A percentile compares a stretch with the other conserved stretches of the same genome.
Evolutionary conservation across 176 grass and related monocot genomes (phyloP).

Genomic region (Calamus simplicifolius): DNA sequence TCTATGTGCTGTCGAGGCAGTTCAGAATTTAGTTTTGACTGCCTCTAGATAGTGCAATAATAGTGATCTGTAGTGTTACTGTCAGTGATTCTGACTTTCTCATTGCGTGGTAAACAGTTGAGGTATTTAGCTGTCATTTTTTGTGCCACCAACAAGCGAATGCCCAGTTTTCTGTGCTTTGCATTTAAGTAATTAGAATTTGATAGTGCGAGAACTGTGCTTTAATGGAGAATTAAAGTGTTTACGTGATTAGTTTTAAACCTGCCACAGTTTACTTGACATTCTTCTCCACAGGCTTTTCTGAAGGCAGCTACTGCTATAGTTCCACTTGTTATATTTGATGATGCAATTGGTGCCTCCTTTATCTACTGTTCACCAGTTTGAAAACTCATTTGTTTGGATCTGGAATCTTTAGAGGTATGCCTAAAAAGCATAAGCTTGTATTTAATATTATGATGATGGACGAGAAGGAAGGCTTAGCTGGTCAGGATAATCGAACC

Average conservation of each 20-base stretch:
- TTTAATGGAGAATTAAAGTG: constrained; percentile 44
- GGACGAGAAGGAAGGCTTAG: constrained; percentile 34
- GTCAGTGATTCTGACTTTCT: too few relatives aligned
- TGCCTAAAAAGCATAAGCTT: constrained; percentile 86
- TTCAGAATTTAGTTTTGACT: too few relatives aligned
- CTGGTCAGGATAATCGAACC: constrained; percentile 29
- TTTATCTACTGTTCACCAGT: constrained; percentile 99
- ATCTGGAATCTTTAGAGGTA: constrained; percentile 98
- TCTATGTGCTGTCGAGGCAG: too few relatives aligned
- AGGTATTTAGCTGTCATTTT: not conserved
- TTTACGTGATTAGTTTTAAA: constrained; percentile 72
- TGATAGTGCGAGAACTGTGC: constrained; percentile 15
- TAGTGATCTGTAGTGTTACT: too few relatives aligned
- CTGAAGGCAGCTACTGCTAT: constrained; percentile 89
- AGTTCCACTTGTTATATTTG: constrained; percentile 99
- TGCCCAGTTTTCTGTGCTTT: too few relatives aligned
- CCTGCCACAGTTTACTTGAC: constrained; percentile 96
- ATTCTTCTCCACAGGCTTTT: constrained; percentile 99
- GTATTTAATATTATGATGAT: constrained; percentile 41
- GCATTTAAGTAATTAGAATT: too few relatives aligned
- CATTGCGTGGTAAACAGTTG: too few relatives aligned
- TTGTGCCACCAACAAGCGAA: not conserved
- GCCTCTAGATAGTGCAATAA: too few relatives aligned
- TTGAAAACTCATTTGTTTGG: constrained; percentile 96
- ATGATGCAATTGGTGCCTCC: constrained; percentile 99